phyloP scores from a whole-genome alignment of 2,329 filamentous ascomycete species.

The Aspergillus uvarum region DNA sequence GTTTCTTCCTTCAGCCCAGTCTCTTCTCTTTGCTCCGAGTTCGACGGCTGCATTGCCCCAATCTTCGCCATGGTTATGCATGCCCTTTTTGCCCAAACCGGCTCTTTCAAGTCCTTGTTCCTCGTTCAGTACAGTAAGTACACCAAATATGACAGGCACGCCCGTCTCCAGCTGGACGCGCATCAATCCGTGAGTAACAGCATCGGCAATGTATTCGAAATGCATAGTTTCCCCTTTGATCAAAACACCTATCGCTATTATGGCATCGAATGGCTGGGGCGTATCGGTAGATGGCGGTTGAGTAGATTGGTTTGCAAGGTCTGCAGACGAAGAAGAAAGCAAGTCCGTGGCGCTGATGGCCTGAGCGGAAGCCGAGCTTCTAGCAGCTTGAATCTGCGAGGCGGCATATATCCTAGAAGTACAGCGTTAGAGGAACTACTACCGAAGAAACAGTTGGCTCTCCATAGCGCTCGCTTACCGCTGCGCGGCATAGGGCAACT shows the following conservation, averaged over 20 bases:
- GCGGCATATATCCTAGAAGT: constrained; percentile 71
- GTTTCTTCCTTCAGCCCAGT: constrained; percentile 73
- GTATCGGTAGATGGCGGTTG: constrained; percentile 39
- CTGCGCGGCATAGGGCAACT: constrained; percentile 87
- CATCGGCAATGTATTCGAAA: constrained; percentile 96
- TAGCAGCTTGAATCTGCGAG: constrained; percentile 78
- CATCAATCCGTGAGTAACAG: constrained; percentile 90
- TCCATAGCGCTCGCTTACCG: constrained; percentile 55
- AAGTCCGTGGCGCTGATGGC: constrained; percentile 55
- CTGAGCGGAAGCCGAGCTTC: constrained; percentile 43
- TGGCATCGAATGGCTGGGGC: constrained; percentile 74
- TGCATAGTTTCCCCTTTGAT: constrained; percentile 99
- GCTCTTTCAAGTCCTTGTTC: constrained; percentile 84
- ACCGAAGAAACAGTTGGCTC: not conserved
- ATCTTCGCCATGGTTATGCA: constrained; percentile 93
- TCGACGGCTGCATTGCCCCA: constrained; percentile 96
- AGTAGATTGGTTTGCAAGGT: constrained; percentile 56
- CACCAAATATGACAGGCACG: constrained; percentile 86
- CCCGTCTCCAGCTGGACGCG: constrained; percentile 85
- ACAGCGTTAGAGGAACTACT: not conserved
- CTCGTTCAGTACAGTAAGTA: constrained; percentile 85
- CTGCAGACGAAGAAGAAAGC: constrained; percentile 62
- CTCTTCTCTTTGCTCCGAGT: constrained; percentile 81
- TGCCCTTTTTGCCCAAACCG: constrained; percentile 60
- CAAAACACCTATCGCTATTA: constrained; percentile 91